Percentiles rank a stretch among this genome's conserved stretches.
phyloP scores from a whole-genome alignment of 73 alveolate genomes.

The Paramecium tetraurelia region DNA sequence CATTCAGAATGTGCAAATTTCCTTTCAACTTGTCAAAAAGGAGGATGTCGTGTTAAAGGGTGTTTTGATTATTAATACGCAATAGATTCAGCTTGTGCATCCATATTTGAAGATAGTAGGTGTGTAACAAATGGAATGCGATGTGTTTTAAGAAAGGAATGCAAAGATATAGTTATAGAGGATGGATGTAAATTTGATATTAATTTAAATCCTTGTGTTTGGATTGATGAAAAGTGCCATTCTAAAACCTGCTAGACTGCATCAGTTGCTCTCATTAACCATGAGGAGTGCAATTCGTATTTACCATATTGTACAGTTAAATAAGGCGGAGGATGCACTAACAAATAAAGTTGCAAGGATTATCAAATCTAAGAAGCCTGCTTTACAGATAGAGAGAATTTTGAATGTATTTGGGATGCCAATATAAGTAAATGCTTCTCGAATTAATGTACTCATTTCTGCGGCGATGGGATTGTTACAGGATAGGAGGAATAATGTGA shows the following conservation, averaged over 20 bases:
- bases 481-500: neutral
- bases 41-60: neutral
- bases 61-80: neutral
- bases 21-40: neutral
- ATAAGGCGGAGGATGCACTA: neutral
- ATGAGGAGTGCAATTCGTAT: neutral
- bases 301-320: neutral
- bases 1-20: neutral
- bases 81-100: neutral
- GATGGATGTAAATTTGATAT: neutral
- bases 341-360: neutral
- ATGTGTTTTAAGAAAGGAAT: neutral
- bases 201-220: neutral
- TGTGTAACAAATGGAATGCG: neutral
- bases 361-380: neutral
- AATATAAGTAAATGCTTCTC: neutral
- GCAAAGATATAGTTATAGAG: neutral
- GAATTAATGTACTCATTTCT: neutral
- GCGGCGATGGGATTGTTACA: neutral
- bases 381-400: neutral
- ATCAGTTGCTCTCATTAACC: neutral
- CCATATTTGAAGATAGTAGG: neutral
- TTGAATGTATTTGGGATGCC: neutral
- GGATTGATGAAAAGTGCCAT: neutral
- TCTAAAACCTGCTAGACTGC: neutral